Evolutionary conservation across 1,139 yeast genomes (phyloP).

Genomic region (Magnusiomyces paraingens): DNA sequence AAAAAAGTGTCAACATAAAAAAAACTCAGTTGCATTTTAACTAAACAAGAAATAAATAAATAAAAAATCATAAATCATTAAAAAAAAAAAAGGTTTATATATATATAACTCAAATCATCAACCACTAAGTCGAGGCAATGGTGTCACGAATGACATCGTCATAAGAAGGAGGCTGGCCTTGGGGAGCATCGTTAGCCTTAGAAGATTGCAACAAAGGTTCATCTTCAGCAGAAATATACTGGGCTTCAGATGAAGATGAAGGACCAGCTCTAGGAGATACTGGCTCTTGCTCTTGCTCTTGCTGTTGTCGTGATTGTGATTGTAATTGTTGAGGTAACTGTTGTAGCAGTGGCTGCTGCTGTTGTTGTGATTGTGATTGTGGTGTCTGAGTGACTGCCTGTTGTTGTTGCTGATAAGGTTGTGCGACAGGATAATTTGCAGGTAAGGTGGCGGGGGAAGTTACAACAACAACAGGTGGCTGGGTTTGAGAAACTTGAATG

Average conservation of each 20-base stretch:
- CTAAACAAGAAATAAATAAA: too few relatives aligned
- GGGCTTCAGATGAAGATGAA: neutral
- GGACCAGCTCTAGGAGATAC: neutral
- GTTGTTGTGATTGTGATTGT: neutral
- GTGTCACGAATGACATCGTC: conserved; percentile 11
- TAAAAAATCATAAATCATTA: too few relatives aligned
- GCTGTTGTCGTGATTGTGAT: neutral
- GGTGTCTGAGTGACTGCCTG: neutral
- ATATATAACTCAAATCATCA: neutral
- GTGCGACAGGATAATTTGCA: neutral
- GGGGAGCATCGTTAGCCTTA: neutral
- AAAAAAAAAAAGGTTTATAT: neutral
- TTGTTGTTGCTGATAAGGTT: neutral
- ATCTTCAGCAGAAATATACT: neutral
- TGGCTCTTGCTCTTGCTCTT: neutral
- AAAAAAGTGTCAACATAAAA: too few relatives aligned
- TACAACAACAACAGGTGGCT: neutral
- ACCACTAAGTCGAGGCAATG: neutral
- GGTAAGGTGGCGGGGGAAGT: neutral
- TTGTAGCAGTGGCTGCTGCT: too few relatives aligned
- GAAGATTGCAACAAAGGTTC: too few relatives aligned
- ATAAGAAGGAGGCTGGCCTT: conserved; percentile 8
- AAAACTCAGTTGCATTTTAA: too few relatives aligned
- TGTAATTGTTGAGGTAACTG: neutral
- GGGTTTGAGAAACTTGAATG: neutral